phyloP scores from a whole-genome alignment of 2,329 filamentous ascomycete species.

The Dactylellina leptospora region DNA sequence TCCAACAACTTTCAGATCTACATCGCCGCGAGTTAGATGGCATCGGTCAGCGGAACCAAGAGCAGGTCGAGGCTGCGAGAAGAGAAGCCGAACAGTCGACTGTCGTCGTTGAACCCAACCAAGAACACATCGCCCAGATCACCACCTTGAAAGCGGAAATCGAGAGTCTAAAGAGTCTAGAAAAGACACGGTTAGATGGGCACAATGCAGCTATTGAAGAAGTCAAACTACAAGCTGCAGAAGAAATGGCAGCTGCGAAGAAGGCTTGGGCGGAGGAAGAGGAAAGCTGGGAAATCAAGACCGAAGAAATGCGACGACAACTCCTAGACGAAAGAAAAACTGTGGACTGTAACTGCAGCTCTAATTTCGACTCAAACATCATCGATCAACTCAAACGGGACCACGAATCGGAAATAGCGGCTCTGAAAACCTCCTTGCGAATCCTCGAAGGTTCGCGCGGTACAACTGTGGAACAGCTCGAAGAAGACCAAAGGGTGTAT shows the following conservation, averaged over 20 bases:
- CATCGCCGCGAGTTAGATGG: conserved; percentile 23
- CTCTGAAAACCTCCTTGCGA: conserved; percentile 40
- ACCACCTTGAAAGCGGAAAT: conserved; percentile 17
- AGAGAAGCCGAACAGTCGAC: conserved; percentile 8
- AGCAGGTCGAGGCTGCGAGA: conserved; percentile 29
- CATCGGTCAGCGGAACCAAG: not conserved
- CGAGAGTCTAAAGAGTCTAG: conserved; percentile 12
- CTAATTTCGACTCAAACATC: conserved; percentile 1
- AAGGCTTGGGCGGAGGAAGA: conserved; percentile 32
- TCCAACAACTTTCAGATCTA: conserved; percentile 14
- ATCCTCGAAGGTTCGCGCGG: conserved; percentile 43
- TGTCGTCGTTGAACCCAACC: conserved; percentile 9
- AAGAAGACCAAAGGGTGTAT: conserved; percentile 48
- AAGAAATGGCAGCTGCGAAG: conserved; percentile 24
- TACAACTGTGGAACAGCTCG: conserved; percentile 44
- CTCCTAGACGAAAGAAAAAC: conserved; percentile 33
- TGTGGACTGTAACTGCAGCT: conserved; percentile 29
- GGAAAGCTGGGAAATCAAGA: conserved; percentile 42
- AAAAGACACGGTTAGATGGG: conserved; percentile 16
- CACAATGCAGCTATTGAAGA: conserved; percentile 31
- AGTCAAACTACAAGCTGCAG: conserved; percentile 25
- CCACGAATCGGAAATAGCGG: conserved; percentile 28
- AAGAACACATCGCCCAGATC: conserved; percentile 18
- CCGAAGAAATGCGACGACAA: conserved; percentile 43
- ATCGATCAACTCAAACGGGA: conserved; percentile 39